Evolutionary conservation across 352 stramenopile species (phyloP).

Genomic region (Globisporangium viniferum): DNA sequence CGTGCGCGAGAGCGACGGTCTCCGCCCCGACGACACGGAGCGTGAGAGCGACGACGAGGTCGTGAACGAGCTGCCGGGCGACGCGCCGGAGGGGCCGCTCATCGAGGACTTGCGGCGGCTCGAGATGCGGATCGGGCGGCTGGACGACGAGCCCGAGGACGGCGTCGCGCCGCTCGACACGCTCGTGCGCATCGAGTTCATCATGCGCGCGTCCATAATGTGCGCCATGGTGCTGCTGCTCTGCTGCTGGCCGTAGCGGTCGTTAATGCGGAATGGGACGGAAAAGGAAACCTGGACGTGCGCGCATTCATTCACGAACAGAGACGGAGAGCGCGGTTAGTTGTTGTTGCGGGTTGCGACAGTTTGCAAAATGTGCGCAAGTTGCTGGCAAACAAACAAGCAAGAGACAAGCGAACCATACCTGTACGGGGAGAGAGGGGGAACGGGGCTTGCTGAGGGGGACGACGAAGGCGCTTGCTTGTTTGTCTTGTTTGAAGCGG

Average conservation of each 20-base stretch:
- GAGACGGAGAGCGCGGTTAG: background rate
- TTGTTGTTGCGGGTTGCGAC: background rate
- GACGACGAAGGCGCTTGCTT: background rate
- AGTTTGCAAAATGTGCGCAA: constrained; percentile 2
- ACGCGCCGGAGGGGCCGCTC: constrained; percentile 20
- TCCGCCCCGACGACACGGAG: constrained; percentile 20
- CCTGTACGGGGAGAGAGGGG: background rate
- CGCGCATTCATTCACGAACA: background rate
- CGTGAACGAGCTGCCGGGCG: constrained; percentile 19
- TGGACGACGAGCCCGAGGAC: constrained; percentile 1
- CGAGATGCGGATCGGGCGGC: constrained; percentile 18
- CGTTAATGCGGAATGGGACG: background rate
- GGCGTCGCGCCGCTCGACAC: constrained; percentile 20
- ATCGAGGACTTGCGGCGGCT: constrained; percentile 52
- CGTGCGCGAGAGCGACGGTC: constrained; percentile 35
- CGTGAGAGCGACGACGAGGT: constrained; percentile 21
- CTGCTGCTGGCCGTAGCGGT: too few species aligned
- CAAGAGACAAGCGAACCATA: constrained; percentile 8
- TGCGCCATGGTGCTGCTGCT: constrained; percentile 38
- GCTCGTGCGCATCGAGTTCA: constrained; percentile 43
- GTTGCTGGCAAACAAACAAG: background rate
- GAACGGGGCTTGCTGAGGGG: background rate
- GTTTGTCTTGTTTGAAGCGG: background rate
- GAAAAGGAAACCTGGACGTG: background rate
- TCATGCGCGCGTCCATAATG: constrained; percentile 60